These are phyloP conservation scores for Chaetoscypha palmicola DNA, from an alignment of 2,329 filamentous ascomycete species.

Conservation along the genomic window DNA sequence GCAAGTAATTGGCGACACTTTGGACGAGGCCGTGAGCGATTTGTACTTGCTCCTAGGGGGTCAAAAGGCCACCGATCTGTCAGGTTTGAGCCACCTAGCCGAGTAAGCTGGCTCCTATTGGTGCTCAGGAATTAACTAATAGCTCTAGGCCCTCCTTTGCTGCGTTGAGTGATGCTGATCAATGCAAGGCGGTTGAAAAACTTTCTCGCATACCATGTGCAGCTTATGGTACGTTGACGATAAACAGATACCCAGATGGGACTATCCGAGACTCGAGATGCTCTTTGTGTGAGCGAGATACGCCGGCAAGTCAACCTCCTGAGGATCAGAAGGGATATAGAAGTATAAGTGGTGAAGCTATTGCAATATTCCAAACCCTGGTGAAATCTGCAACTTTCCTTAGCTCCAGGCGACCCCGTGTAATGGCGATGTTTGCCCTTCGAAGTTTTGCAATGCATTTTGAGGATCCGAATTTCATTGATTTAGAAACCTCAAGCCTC, in stretches of 20 bases:
- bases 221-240: constrained; percentile 39
- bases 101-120: constrained; percentile 39
- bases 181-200: constrained; percentile 46
- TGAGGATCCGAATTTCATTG: constrained; percentile 49
- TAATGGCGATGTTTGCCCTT: constrained; percentile 66
- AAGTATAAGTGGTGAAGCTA: constrained; percentile 33
- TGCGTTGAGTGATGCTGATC: constrained; percentile 40
- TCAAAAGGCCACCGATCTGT: constrained; percentile 31
- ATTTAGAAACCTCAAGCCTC: constrained; percentile 58
- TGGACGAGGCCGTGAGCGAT: constrained; percentile 31
- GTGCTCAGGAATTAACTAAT: too few species aligned
- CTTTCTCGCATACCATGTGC: constrained; percentile 54
- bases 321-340: constrained; percentile 16
- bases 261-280: constrained; percentile 25
- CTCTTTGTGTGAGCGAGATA: constrained; percentile 25
- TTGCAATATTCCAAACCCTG: constrained; percentile 41
- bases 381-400: constrained; percentile 38
- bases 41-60: constrained; percentile 32
- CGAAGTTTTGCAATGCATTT: constrained; percentile 64
- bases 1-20: constrained; percentile 26
- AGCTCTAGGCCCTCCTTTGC: constrained; percentile 40
- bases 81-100: constrained; percentile 37
- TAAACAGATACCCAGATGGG: constrained; percentile 24
- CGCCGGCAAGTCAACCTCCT: constrained; percentile 10
- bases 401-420: constrained; percentile 52